Evolutionary conservation across 768 basidiomycete genomes (phyloP), one percentile per base, ranked within the genome.

Genomic region (Pisolithus tinctorius): DNA sequence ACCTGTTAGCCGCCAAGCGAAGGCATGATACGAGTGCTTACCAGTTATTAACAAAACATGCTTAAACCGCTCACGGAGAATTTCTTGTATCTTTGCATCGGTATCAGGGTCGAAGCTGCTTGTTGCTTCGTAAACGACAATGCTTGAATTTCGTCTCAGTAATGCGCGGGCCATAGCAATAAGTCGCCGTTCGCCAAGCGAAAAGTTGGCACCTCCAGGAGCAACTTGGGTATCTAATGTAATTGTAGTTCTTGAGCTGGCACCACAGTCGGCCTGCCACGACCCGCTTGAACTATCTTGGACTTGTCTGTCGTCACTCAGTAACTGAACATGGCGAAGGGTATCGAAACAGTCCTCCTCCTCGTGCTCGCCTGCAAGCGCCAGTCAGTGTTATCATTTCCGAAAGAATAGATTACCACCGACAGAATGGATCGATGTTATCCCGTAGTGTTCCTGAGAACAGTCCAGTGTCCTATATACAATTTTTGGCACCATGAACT

Each of bases 131-230:
- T 89, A 89, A 37, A 91, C 70, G 14, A 92, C 78, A 47, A 92
- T 83, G 56, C 92, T 80, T 11, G 82, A 69, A 60, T 82, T 88
- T 6, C 80, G 76, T 16, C 88, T 73, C 29, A 91, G 71, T 17
- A 92, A 70, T 0, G 90, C 88, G 4, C 90, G 78, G 0, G 89
- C 90, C 85, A 92, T 86, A 1, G 88, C 85, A 49, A 93, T 86
- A 16, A 92, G 70, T 60, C 96, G 93, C 9, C 92, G 68, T 63
- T 97, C 93, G 9, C 94, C 93, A 52, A 93, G 89, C 1, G 89
- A 93, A 67, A 96, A 94, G 70, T 96, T 95, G 27, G 82, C 76
- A 0, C 93, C 93, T 0, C 92, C 92, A 1, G 88, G 76, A 0
- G 89, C 89, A 8, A 95, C 86, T 53, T 86, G 82, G 0, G 86